Conservation (phyloP, 495 filamentous ascomycete species). For the Annulohypoxylon maeteangense region DNA sequence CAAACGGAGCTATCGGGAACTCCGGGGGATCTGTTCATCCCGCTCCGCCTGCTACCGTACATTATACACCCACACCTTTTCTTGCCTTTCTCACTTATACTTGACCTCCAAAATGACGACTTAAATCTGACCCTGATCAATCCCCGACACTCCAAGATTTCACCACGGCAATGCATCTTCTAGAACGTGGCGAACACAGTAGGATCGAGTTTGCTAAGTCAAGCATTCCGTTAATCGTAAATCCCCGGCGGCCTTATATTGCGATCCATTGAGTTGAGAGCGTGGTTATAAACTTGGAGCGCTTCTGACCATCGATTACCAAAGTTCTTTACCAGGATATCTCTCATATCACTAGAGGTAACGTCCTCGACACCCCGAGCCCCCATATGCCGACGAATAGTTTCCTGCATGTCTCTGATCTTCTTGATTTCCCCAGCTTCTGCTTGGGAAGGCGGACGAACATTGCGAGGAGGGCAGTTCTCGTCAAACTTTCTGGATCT, state of each 20-base stretch:
- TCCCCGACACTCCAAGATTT: no score
- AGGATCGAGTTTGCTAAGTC: no score
- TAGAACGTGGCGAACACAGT: no score
- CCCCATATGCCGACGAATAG: slow-evolving; percentile 15
- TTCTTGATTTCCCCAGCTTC: neutral
- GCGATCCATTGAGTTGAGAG: neutral
- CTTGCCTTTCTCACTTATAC: neutral
- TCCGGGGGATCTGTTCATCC: no score
- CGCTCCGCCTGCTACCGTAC: no score
- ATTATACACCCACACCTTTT: no score
- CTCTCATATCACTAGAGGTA: neutral
- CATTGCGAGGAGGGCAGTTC: slow-evolving; percentile 9
- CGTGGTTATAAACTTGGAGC: neutral
- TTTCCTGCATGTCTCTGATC: slow-evolving; percentile 20
- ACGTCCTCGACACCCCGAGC: slow-evolving; percentile 7
- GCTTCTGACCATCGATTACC: neutral
- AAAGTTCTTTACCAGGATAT: slow-evolving; percentile 3
- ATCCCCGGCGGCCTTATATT: neutral
- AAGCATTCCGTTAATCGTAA: neutral
- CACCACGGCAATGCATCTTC: no score
- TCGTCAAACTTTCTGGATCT: neutral
- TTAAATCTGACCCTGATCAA: no score
- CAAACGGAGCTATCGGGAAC: no score
- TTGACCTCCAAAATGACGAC: neutral
- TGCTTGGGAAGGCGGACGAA: neutral